Evolutionary conservation across 2,329 filamentous ascomycete genomes (phyloP).

Genomic region (Thermothelomyces thermophilus): DNA sequence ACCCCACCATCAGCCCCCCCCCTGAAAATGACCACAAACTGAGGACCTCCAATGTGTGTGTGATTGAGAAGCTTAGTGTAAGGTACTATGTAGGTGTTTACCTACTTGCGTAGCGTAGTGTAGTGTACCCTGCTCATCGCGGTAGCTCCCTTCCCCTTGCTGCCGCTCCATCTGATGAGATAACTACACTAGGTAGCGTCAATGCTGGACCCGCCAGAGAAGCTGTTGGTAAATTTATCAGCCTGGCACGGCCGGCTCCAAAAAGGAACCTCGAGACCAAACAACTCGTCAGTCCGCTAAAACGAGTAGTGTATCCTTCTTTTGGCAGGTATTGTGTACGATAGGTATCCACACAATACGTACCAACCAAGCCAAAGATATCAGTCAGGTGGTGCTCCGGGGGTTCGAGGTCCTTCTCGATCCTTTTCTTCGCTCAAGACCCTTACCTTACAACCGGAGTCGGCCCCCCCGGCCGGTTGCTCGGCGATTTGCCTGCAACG

Average conservation of each 20-base stretch:
- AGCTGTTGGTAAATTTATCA: background rate
- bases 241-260: background rate
- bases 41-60: background rate
- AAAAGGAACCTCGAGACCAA: background rate
- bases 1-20: conserved; percentile 1
- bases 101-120: too few relatives aligned
- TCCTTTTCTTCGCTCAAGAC: background rate
- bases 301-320: background rate
- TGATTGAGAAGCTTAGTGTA: background rate
- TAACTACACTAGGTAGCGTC: background rate
- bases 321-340: background rate
- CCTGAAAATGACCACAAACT: conserved; percentile 14
- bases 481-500: background rate
- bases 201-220: conserved; percentile 6
- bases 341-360: background rate
- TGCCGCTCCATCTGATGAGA: too few relatives aligned
- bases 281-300: background rate
- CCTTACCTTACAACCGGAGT: background rate
- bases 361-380: background rate
- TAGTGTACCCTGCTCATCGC: background rate
- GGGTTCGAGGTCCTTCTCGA: background rate
- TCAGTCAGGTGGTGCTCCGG: background rate
- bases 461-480: background rate
- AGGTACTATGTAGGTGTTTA: too few relatives aligned
- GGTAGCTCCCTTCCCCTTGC: conserved; percentile 1